Base-by-base conservation (phyloP, 2,329 filamentous ascomycete genomes). In the Cladophialophora carrionii region DNA sequence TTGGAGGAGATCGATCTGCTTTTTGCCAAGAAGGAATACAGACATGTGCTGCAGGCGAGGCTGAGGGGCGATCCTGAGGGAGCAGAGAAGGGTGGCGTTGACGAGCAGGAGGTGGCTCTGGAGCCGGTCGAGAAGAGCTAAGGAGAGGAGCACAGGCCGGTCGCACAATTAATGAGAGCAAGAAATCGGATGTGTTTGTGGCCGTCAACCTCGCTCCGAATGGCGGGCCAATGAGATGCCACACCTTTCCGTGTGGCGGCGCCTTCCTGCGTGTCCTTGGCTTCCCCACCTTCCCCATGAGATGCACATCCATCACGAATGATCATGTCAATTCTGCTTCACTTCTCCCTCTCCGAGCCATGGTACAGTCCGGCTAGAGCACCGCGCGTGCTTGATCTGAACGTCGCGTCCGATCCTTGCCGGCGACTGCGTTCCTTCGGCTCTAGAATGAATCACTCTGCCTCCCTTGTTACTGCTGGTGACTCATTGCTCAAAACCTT, bases 1-100 rank as follows among this genome's bases (percentile, higher is more conserved):
- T 82, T 83, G 58, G 83, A 80, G 43, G 85, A 87, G 74, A 77
- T 87, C 1, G 84, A 87, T 58, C 74, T 82, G 10, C 73, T 87
- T 65, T 87, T 87, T 70, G 66, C 65, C 7, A 60, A 57, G 46
- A 57, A 60, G 12, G 62, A 68, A 26, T 68, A 68, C 62, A 68
- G 63, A 41, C 65, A 64, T 26, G 46, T 68, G 9, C 55, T 68
- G 29, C 53, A 68, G 46, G 65, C 65, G n/a, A 58, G 60, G 20
- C 34, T 68, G 14, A 37, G 63, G 10, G 64, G 65, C 17, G 65
- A 68, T 31, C 34, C 26, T 4, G 65, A 64, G 17, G 65, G 54
- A 1, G 43, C 24, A 26, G 64, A 66, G 7, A 66, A 66, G 52
- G 31, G 43, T 8, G 32, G 22, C 5, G 10, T 57, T 4, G 52